Evolutionary conservation across 202 grass and related monocot genomes (phyloP).

Genomic region (Cymbopogon flexuosus): DNA sequence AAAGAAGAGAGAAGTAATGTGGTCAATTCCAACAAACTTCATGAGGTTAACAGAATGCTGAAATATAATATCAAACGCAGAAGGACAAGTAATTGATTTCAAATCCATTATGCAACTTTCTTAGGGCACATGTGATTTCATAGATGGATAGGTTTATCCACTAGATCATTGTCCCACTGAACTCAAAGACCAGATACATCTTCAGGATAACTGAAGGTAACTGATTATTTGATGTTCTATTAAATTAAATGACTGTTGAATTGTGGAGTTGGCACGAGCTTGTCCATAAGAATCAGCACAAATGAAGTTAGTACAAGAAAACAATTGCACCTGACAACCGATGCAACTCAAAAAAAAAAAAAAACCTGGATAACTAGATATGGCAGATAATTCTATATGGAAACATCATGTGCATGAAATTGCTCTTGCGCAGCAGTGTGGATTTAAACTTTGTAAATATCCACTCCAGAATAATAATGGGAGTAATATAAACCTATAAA

Average conservation of each 20-base stretch:
- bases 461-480: background rate
- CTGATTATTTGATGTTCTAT: background rate
- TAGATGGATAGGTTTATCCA: background rate
- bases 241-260: background rate
- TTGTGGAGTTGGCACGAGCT: background rate
- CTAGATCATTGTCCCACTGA: background rate
- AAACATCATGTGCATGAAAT: background rate
- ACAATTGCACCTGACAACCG: constrained; percentile 3
- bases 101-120: background rate
- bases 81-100: background rate
- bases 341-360: background rate
- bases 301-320: background rate
- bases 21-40: background rate
- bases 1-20: background rate
- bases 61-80: background rate
- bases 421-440: background rate
- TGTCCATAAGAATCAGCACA: background rate
- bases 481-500: background rate
- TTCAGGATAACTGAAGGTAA: background rate
- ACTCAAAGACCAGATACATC: background rate
- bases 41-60: background rate
- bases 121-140: background rate
- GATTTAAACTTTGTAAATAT: background rate
- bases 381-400: background rate
- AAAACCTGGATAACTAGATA: background rate